These are phyloP conservation scores for Persicaria tinctoria DNA, from an alignment of 148 eudicot genomes.

Conservation along the genomic window DNA sequence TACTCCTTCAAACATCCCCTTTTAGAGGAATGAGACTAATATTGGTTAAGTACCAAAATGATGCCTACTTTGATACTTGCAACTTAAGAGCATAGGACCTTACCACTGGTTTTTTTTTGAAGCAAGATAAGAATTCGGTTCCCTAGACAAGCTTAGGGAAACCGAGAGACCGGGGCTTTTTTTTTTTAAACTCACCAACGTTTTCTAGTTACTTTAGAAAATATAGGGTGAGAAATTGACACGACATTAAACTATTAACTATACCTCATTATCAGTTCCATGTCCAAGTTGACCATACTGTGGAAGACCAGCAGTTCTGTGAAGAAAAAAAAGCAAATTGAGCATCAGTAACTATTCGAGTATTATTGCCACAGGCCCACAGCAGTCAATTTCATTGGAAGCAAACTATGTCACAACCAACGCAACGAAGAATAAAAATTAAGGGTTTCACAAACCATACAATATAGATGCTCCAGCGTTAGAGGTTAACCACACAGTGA, in stretches of 20 bases:
- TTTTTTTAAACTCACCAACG: background rate
- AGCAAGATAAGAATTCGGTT: too few relatives aligned
- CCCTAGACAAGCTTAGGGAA: too few relatives aligned
- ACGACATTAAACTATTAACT: background rate
- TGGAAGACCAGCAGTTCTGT: slow-evolving; percentile 96
- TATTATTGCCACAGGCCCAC: background rate
- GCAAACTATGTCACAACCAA: background rate
- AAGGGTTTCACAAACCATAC: slow-evolving; percentile 45
- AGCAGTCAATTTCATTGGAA: background rate
- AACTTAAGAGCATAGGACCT: background rate
- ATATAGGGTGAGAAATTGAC: background rate
- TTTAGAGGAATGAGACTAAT: background rate
- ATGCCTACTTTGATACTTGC: background rate
- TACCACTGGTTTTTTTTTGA: too few relatives aligned
- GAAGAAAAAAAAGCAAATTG: slow-evolving; percentile 5
- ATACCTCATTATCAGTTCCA: slow-evolving; percentile 96
- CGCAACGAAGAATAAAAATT: background rate
- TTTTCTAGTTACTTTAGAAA: background rate
- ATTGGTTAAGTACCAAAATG: background rate
- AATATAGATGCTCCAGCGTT: slow-evolving; percentile 74
- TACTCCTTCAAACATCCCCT: background rate
- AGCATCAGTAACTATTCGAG: background rate
- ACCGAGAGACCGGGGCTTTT: too few relatives aligned
- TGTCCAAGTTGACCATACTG: slow-evolving; percentile 99
- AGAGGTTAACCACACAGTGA: slow-evolving; percentile 81